These are phyloP conservation scores for Tulasnella sp. DNA, from an alignment of 768 basidiomycete genomes.

Conservation along the genomic window DNA sequence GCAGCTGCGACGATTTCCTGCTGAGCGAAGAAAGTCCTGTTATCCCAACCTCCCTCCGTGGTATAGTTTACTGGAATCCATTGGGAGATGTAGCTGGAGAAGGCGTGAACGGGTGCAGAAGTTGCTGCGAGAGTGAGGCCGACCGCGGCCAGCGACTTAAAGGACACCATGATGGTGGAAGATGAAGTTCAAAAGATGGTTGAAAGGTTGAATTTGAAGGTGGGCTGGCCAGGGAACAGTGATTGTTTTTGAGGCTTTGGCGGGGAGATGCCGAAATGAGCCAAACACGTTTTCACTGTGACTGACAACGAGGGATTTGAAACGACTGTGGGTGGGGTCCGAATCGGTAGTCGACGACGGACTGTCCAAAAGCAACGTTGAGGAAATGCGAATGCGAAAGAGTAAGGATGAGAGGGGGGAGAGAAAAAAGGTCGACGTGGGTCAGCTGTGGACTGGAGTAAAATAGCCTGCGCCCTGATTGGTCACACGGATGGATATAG, in stretches of 20 bases:
- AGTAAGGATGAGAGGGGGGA: background rate
- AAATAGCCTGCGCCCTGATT: background rate
- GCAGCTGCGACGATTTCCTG: constrained; percentile 24
- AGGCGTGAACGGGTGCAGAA: background rate
- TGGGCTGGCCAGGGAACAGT: background rate
- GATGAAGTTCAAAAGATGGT: background rate
- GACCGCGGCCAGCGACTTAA: background rate
- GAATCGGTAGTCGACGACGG: background rate
- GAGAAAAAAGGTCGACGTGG: background rate
- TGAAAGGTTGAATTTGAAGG: background rate
- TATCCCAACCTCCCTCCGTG: constrained; percentile 20
- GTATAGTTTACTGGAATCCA: constrained; percentile 27
- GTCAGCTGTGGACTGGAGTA: background rate
- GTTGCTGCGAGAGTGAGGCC: background rate
- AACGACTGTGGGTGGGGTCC: background rate
- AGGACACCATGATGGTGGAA: constrained; percentile 4
- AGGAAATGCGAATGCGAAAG: background rate
- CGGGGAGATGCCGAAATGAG: constrained; percentile 2
- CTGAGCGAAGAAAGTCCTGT: constrained; percentile 15
- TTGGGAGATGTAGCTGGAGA: constrained; percentile 22
- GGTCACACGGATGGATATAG: background rate
- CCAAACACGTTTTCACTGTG: constrained; percentile 9
- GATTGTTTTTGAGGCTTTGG: background rate
- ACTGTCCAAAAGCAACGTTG: background rate
- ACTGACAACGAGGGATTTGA: background rate